Evolutionary conservation across 2,329 filamentous ascomycete genomes (phyloP), one percentile per base, ranked within the genome.

Genomic region (Thermochaetoides dissita): DNA sequence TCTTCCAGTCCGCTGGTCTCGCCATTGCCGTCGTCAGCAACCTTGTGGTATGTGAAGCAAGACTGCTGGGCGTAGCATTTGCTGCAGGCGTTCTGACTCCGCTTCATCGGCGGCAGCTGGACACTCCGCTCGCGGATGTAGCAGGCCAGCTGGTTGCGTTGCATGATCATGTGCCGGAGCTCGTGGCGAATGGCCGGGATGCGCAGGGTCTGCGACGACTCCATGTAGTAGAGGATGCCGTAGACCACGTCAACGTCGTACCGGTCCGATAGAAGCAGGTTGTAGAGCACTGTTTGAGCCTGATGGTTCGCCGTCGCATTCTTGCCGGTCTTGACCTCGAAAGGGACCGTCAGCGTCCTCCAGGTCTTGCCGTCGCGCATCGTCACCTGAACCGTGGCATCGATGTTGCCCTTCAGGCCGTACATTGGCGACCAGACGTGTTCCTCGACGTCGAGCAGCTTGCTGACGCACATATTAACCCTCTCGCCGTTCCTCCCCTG

Each of bases 341-440:
- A 85, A 0, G 91, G 91, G 4, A 94, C 84, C 0, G 88, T 88
- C 48, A 96, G 66, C 6, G 74, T 84, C 46, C 76, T 76, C 37
- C 46, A 45, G 5, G 24, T 82, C 42, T 75, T 68, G 28, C 77
- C 74, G 43, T 94, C 84, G 42, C 75, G 67, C 68, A 95, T 83
- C 0, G 74, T 76, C 10, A 91, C 82, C 63, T 98, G 85, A 1
- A 98, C 84, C 0, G 91, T 96, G 29, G 91, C 91, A 63, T 98
- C 91, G 46, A 98, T 91, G 53, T 96, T 98, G 30, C 91, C 91
- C 60, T 98, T 98, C 10, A 98, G 68, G 0, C 91, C 91, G 57
- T 94, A 98, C 76, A 87, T 89, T 0, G 91, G 91, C 6, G 89
- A 96, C 91, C 91, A 98, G 29, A 98, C 79, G 57, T 96, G 91